Evolutionary conservation across 257 asterid species (phyloP), one percentile per base, ranked within the genome.

Genomic region (Petunia secreta): DNA sequence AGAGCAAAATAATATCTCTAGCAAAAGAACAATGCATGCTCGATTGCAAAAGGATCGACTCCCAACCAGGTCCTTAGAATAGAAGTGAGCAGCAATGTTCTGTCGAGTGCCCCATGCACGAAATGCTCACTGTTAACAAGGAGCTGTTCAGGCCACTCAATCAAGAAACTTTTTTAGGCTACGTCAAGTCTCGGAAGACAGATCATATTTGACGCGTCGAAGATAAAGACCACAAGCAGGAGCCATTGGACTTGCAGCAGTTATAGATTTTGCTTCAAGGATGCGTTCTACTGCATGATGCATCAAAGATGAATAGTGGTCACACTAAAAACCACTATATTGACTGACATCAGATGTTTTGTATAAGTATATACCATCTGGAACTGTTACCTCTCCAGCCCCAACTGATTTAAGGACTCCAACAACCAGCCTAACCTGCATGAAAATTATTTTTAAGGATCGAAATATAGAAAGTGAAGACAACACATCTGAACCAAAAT

Each of bases 141-240:
- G 11, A 52, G 57, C 11, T 25, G 25, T 25, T 25, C 25, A 25
- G 25, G 25, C 25, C 25, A 25, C 25, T 25, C 25, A 25, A 25
- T 25, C 25, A 25, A 25, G 25, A 25, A 25, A 25, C 25, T 5
- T 5, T 44, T 52, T 48, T 50, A 48, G 41, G 46, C 2, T 73
- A 34, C 5, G 78, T 83, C 83, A 81, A 64, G 62, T 25, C 76
- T 84, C 84, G 2, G 87, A 82, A 81, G 93, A 88, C 77, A 92
- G 89, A 82, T 96, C 93, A 38, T 91, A 96, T 78, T 86, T 91
- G 66, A 96, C 98, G 52, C 89, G 95, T 85, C 96, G 98, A 37
- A 96, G 98, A 84, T 93, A 94, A 80, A 96, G 98, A 55, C 99
- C 98, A 78, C 88, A 89, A 16, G 99, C 93, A 5, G 98, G 99